phyloP scores from a whole-genome alignment of 73 alveolate genomes.

The Diophrys appendiculata region DNA sequence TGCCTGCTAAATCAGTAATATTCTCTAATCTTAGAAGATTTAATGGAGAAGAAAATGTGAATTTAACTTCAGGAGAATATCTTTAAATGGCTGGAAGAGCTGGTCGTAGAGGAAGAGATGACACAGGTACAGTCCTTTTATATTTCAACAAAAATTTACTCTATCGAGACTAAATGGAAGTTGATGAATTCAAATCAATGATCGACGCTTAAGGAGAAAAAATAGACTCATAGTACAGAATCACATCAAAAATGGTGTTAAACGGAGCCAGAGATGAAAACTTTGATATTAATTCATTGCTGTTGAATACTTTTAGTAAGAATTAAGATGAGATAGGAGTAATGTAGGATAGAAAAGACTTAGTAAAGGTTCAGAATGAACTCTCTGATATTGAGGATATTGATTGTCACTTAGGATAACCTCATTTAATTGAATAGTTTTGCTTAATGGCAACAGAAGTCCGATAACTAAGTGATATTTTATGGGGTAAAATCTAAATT shows the following conservation, averaged over 20 bases:
- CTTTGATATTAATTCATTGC: constrained; percentile 54
- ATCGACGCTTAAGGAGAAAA: constrained; percentile 54
- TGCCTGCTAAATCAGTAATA: constrained; percentile 99
- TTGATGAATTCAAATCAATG: constrained; percentile 49
- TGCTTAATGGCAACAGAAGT: too few relatives aligned
- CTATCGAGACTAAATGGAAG: constrained; percentile 38
- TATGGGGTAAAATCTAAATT: too few relatives aligned
- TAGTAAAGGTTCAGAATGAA: background rate
- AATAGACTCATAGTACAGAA: constrained; percentile 70
- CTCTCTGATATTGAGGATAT: background rate
- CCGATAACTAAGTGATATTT: background rate
- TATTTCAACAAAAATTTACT: constrained; percentile 43
- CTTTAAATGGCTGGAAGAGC: constrained; percentile 99
- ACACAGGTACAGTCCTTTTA: constrained; percentile 83
- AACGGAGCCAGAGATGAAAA: constrained; percentile 48
- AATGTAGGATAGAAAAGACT: background rate
- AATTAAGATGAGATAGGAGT: background rate
- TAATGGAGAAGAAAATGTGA: constrained; percentile 74
- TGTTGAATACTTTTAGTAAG: constrained; percentile 51
- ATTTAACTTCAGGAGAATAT: constrained; percentile 88
- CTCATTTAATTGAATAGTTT: background rate
- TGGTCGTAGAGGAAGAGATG: constrained; percentile 99
- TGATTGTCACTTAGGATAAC: background rate
- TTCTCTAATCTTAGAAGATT: constrained; percentile 86
- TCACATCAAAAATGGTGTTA: constrained; percentile 64